Base-by-base conservation (phyloP, 2,329 filamentous ascomycete genomes). In the Blastomyces gilchristii region DNA sequence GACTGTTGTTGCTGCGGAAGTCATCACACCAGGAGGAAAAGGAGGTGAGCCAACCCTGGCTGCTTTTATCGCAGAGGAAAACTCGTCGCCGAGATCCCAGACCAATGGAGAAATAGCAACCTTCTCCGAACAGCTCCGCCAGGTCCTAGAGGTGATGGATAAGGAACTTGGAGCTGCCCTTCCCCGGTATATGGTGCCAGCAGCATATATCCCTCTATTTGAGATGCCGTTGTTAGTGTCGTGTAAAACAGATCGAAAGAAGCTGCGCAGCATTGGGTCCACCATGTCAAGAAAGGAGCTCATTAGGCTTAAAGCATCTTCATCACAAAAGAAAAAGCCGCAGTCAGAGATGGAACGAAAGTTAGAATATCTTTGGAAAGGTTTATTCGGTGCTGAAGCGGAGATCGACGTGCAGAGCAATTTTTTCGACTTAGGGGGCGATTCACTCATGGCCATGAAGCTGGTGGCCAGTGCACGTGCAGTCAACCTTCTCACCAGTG, bases 1-100 rank as follows among this genome's bases (percentile, higher is more conserved):
- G 1, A 75, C 77, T 34, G 77, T 75, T 57, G 77, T 82, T 1
- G 79, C 76, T 0, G 79, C 79, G 5, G 81, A 83, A 63, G 79
- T 81, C 41, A 79, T 81, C 65, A 77, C 76, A 62, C 78, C 79
- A n/a, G 74, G 73, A 25, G 75, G 76, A 11, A 65, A 69, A 22
- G 69, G 71, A 16, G 75, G 73, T 1, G 76, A 79, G 50, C 76
- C 78, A 31, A 78, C 76, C 1, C 70, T 84, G 16, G 77, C 82
- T 3, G 78, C 79, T 1, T 81, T 82, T 63, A 69, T 78, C 0
- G 63, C 70, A 0, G 75, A 76, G 45, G 62, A 77, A 4, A 70
- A 65, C 18, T 65, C 66, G 50, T 65, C 66, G 50, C 71, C 72
- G 1, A 69, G 76, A 25, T 65, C 69, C 2, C 66, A 69, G 12